Conservation (phyloP, 2,329 filamentous ascomycete genomes). For the Arthrinium phaeospermum region DNA sequence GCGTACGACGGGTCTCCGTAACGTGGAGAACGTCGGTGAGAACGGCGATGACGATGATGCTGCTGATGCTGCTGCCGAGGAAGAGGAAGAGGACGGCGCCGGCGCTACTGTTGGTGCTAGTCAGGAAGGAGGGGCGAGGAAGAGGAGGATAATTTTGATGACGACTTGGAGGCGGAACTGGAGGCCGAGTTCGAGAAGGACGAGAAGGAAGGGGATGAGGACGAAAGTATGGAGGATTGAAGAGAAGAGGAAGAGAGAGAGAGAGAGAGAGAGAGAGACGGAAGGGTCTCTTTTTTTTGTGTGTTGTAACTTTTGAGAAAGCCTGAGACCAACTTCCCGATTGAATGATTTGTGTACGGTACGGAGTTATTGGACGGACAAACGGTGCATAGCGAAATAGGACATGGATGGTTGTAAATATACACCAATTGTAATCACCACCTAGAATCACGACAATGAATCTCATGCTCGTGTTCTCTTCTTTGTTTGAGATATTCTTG, state of each 20-base stretch:
- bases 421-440: slow-evolving; percentile 10
- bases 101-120: slow-evolving; percentile 37
- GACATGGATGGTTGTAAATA: slow-evolving; percentile 10
- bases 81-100: slow-evolving; percentile 42
- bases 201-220: neutral
- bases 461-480: too few species aligned
- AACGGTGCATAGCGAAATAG: slow-evolving; percentile 16
- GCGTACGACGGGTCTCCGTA: slow-evolving; percentile 47
- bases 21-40: slow-evolving; percentile 43
- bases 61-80: slow-evolving; percentile 28
- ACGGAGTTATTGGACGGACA: neutral
- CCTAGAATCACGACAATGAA: neutral
- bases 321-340: neutral
- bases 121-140: slow-evolving; percentile 44
- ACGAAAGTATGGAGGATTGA: neutral
- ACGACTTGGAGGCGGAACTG: slow-evolving; percentile 52
- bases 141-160: slow-evolving; percentile 49
- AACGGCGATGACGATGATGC: slow-evolving; percentile 28
- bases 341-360: slow-evolving; percentile 8
- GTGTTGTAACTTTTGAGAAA: neutral
- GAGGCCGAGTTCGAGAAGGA: slow-evolving; percentile 34
- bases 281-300: neutral
- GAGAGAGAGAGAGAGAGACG: too few species aligned
- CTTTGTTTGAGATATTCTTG: neutral
- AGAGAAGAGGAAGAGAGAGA: neutral